These are phyloP conservation scores for Rhodotorula toruloides DNA, from an alignment of 768 basidiomycete species.

Conservation along the genomic window DNA sequence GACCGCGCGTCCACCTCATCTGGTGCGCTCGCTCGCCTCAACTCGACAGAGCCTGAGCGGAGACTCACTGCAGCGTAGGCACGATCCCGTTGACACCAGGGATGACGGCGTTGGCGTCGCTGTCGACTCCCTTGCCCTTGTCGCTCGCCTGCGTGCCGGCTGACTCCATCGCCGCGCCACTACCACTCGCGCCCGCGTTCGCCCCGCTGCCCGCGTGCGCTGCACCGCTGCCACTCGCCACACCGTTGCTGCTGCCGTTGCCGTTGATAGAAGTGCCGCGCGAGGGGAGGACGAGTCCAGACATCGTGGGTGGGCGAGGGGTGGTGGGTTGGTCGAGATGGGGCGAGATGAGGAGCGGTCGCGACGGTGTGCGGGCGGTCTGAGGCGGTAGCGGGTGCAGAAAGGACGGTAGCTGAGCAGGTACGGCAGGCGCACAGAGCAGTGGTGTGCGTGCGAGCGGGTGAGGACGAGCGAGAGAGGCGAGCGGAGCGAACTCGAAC, in stretches of 20 bases:
- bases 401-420: too few species aligned
- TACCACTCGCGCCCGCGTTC: not conserved
- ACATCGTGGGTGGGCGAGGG: too few species aligned
- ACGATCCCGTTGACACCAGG: constrained; percentile 72
- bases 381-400: too few species aligned
- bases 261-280: constrained; percentile 4
- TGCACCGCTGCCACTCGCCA: too few species aligned
- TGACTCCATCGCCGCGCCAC: not conserved
- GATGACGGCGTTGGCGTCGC: constrained; percentile 31
- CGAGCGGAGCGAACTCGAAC: too few species aligned
- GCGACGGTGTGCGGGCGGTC: too few species aligned
- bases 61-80: constrained; percentile 79
- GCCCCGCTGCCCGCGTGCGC: not conserved
- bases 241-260: not conserved
- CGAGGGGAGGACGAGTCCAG: constrained; percentile 24
- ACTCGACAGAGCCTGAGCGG: not conserved
- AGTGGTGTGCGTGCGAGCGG: too few species aligned
- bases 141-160: not conserved
- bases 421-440: too few species aligned
- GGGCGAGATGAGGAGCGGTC: too few species aligned
- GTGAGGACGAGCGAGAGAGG: too few species aligned
- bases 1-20: not conserved
- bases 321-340: too few species aligned
- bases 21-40: too few species aligned
- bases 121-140: constrained; percentile 13